phyloP scores from a whole-genome alignment of 1,284 basidiomycete species.

The Moesziomyces aphidis region DNA sequence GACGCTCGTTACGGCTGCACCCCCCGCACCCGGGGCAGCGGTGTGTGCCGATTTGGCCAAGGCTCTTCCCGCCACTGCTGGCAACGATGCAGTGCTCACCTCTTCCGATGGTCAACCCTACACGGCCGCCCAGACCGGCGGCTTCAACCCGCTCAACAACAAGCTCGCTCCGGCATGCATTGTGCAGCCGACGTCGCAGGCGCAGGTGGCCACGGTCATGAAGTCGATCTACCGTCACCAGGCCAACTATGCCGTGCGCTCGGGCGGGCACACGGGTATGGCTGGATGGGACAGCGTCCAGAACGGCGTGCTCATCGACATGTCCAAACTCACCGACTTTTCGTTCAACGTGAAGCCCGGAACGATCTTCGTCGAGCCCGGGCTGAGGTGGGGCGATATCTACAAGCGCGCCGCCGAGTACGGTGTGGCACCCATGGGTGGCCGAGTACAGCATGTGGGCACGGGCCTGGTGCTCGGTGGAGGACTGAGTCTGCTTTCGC shows the following conservation, averaged over 20 bases:
- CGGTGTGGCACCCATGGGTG: constrained; percentile 40
- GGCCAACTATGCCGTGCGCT: constrained; percentile 42
- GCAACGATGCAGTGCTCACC: constrained; percentile 5
- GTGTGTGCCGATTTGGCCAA: constrained; percentile 4
- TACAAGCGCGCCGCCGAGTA: constrained; percentile 15
- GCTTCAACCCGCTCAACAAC: constrained; percentile 41
- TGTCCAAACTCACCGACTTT: constrained; percentile 30
- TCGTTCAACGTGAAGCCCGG: constrained; percentile 2
- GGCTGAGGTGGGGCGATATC: constrained; percentile 40
- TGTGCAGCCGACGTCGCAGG: constrained; percentile 18
- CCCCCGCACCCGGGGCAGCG: too few relatives aligned
- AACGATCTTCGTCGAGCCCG: constrained; percentile 28
- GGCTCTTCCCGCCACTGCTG: background rate
- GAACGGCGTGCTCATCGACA: constrained; percentile 39
- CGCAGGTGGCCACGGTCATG: constrained; percentile 15
- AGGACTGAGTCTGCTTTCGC: constrained; percentile 36
- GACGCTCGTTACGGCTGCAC: background rate
- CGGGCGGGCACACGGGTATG: constrained; percentile 53
- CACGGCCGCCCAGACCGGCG: constrained; percentile 1
- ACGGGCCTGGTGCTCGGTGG: constrained; percentile 50
- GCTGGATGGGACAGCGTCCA: constrained; percentile 33
- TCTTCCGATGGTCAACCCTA: constrained; percentile 12
- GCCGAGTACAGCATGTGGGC: constrained; percentile 38
- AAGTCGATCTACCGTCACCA: constrained; percentile 10
- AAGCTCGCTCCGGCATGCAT: constrained; percentile 26